phyloP scores from a whole-genome alignment of 2,329 filamentous ascomycete species.

The Cercospora sojina region DNA sequence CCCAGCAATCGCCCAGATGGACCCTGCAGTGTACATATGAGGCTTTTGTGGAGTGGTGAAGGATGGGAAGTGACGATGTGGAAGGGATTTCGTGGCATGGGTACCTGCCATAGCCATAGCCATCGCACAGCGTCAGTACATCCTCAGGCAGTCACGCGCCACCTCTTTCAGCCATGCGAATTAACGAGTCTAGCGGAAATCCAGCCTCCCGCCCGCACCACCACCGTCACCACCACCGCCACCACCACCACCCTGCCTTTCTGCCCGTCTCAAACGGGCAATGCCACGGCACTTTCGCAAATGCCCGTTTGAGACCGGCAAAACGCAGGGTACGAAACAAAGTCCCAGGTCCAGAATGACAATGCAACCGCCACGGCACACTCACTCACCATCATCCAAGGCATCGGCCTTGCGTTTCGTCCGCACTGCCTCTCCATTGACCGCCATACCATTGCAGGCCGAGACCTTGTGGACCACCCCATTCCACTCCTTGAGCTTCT shows the following conservation, averaged over 20 bases:
- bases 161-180: neutral
- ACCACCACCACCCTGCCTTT: neutral
- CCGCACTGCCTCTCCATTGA: conserved; percentile 4
- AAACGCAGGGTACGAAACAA: neutral
- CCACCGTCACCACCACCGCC: neutral
- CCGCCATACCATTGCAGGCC: conserved; percentile 6
- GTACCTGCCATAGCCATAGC: neutral
- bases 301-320: neutral
- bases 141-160: neutral
- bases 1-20: neutral
- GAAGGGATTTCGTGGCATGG: neutral
- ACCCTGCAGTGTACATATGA: neutral
- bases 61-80: neutral
- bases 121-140: neutral
- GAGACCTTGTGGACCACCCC: neutral
- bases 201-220: no score
- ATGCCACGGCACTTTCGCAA: neutral
- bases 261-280: no score
- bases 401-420: conserved; percentile 32
- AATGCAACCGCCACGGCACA: neutral
- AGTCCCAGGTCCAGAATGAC: neutral
- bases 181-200: no score
- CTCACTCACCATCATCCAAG: conserved; percentile 23
- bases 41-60: neutral
- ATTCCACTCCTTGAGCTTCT: conserved; percentile 14